Evolutionary conservation across 2,329 filamentous ascomycete species (phyloP).

Genomic region (Metarhizium guizhouense): DNA sequence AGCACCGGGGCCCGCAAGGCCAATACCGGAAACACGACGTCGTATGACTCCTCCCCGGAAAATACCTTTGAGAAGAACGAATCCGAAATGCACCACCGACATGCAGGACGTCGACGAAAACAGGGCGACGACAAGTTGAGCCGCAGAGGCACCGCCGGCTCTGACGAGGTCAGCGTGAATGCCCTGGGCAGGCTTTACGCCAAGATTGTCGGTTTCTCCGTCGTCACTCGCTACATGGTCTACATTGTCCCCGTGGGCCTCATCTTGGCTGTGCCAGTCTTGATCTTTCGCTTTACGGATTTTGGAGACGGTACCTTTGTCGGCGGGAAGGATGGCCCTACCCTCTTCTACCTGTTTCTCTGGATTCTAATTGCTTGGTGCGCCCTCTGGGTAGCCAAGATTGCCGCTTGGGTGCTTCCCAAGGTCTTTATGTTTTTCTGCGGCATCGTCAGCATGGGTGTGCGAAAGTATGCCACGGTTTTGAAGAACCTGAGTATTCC

Average conservation of each 20-base stretch:
- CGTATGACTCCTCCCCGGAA: slow-evolving; percentile 22
- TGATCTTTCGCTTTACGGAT: slow-evolving; percentile 39
- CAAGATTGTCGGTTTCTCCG: slow-evolving; percentile 54
- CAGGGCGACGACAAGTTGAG: slow-evolving; percentile 25
- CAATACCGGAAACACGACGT: slow-evolving; percentile 24
- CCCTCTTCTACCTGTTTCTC: slow-evolving; percentile 53
- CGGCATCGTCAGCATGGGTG: slow-evolving; percentile 60
- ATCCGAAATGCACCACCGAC: slow-evolving; percentile 24
- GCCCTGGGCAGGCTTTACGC: slow-evolving; percentile 58
- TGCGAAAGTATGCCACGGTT: slow-evolving; percentile 61
- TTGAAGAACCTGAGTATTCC: slow-evolving; percentile 56
- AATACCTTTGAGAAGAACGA: slow-evolving; percentile 35
- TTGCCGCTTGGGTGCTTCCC: slow-evolving; percentile 52
- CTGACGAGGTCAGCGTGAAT: slow-evolving; percentile 49
- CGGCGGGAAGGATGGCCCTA: slow-evolving; percentile 26
- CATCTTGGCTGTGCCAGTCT: slow-evolving; percentile 52
- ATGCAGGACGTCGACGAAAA: slow-evolving; percentile 41
- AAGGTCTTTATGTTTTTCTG: slow-evolving; percentile 58
- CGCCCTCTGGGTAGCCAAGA: slow-evolving; percentile 57
- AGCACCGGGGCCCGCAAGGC: slow-evolving; percentile 44
- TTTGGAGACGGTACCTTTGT: neutral
- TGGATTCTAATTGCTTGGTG: slow-evolving; percentile 65
- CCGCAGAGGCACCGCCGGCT: slow-evolving; percentile 35
- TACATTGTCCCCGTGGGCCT: slow-evolving; percentile 57
- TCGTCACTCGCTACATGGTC: slow-evolving; percentile 57